Base-by-base conservation (phyloP, 2,329 filamentous ascomycete species). In the Didymella pinodella region DNA sequence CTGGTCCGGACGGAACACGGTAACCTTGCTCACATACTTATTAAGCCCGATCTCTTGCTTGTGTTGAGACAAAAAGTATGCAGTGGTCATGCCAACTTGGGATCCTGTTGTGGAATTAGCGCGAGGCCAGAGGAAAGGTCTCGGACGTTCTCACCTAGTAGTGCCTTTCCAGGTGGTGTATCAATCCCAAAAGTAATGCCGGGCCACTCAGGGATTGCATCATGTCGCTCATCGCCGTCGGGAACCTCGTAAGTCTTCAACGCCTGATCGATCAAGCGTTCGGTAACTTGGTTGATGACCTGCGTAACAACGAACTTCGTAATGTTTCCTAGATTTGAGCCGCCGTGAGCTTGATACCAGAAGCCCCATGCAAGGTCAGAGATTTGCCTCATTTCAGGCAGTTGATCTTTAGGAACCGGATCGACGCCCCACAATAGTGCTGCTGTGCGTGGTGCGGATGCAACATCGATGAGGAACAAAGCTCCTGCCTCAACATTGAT, bases 341-440 rank as follows among this genome's bases (percentile, higher is more conserved):
- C 46, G 12, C 28, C 20, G 25, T 57, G 48, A 28, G 54, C 41
- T 45, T 41, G 22, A 7, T 57, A 36, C 59, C 62, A 64, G 18
- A 53, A 45, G 4, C 52, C 62, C 59, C 59, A 64, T 4, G 62
- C 45, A 7, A 64, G 31, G 20, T 64, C 62, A 12, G 62, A 64
- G 28, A 54, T 64, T 25, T 57, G 41, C 5, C 44, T 41, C 1
- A 64, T n/a, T 1, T 26, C 43, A 1, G 62, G 62, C 0, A 64
- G 49, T 2, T 60, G 20, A 20, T 57, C 31, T 0, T 4, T 32
- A 7, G 46, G 41, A 3, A 10, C 41, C n/a, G 47, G 29, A 8
- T 47, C 18, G 16, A 41, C 47, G 41, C 25, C 20, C 56, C 56
- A 59, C 3, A 50, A 10, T 12, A 36, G 26, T 4, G 31, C 29